phyloP scores from a whole-genome alignment of 164 flowering plant genomes.

The Tinospora cordifolia region DNA sequence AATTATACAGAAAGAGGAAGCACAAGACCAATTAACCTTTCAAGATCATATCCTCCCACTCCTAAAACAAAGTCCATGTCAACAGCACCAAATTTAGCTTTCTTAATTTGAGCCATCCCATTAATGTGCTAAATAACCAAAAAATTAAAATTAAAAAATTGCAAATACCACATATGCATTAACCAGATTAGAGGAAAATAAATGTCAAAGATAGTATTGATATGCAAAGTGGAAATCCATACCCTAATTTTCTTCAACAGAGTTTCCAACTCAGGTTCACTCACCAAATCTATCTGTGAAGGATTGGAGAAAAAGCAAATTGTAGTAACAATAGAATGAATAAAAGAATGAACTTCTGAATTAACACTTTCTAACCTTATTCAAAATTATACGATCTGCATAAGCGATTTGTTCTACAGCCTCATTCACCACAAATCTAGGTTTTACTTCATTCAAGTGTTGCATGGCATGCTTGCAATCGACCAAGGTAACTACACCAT shows the following conservation, averaged over 20 bases:
- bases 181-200: background rate
- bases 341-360: background rate
- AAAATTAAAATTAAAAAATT: background rate
- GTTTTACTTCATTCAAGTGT: constrained; percentile 83
- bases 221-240: constrained; percentile 3
- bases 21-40: constrained; percentile 39
- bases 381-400: constrained; percentile 90
- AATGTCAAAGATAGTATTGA: background rate
- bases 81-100: constrained; percentile 70
- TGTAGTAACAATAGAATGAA: background rate
- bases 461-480: constrained; percentile 89
- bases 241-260: constrained; percentile 70
- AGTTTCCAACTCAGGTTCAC: constrained; percentile 49
- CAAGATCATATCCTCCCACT: constrained; percentile 96
- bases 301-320: background rate
- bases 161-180: background rate
- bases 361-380: constrained; percentile 46
- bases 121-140: constrained; percentile 59
- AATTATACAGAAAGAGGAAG: background rate
- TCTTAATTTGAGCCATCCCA: constrained; percentile 76
- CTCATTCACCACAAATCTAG: constrained; percentile 96
- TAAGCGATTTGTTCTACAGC: constrained; percentile 96
- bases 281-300: constrained; percentile 78
- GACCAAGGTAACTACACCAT: constrained; percentile 95
- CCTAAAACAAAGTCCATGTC: constrained; percentile 94